phyloP scores from a whole-genome alignment of 129 eudicot genomes.

The Oenanthe sinensis region DNA sequence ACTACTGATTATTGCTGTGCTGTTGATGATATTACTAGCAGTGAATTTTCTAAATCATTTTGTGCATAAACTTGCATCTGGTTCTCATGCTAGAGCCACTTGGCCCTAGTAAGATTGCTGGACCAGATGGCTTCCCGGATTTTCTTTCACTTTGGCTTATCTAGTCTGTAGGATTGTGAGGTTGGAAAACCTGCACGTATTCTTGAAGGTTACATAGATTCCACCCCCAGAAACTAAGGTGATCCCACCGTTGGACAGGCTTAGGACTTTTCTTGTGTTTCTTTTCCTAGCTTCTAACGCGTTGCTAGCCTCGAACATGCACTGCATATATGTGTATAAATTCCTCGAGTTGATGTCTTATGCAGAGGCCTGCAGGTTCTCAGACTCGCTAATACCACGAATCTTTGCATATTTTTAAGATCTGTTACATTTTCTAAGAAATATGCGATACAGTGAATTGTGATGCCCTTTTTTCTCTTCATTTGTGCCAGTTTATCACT shows the following conservation, averaged over 20 bases:
- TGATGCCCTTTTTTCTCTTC: background rate
- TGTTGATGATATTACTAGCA: background rate
- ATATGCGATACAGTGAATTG: background rate
- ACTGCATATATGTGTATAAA: too few species aligned
- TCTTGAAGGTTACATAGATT: background rate
- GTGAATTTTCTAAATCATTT: background rate
- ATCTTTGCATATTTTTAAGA: background rate
- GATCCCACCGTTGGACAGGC: background rate
- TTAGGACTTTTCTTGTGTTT: background rate
- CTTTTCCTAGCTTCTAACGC: background rate
- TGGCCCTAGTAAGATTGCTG: too few species aligned
- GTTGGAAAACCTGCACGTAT: background rate
- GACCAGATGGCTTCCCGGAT: background rate
- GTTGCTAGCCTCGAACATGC: background rate
- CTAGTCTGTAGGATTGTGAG: background rate
- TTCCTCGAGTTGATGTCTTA: background rate
- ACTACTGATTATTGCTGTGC: background rate
- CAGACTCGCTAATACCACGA: background rate
- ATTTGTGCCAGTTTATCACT: background rate
- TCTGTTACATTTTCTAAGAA: background rate
- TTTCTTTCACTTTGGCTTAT: background rate
- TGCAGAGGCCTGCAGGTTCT: background rate
- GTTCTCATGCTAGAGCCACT: background rate
- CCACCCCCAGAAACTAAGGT: background rate
- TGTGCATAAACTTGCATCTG: background rate